Evolutionary conservation across 305 asterid genomes (phyloP).

Genomic region (Rubia peregrina): DNA sequence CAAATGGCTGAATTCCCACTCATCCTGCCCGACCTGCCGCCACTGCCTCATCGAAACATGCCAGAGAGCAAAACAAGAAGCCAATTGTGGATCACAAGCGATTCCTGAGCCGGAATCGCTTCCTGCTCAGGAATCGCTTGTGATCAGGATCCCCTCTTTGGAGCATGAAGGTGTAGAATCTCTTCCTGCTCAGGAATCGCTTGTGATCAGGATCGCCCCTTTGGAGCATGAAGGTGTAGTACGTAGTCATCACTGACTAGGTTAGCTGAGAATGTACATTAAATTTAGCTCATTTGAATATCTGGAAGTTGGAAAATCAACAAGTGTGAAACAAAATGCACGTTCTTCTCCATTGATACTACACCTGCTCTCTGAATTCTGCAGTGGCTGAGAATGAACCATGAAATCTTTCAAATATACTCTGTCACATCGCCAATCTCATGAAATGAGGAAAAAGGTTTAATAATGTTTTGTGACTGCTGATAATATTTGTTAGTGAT

Average conservation of each 20-base stretch:
- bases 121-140: constrained; percentile 10
- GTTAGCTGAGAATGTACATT: not conserved
- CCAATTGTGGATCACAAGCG: constrained; percentile 20
- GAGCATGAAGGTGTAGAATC: too few species aligned
- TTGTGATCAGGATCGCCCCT: constrained; percentile 20
- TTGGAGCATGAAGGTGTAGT: constrained; percentile 24
- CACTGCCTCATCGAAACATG: constrained; percentile 67
- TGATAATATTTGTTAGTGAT: not conserved
- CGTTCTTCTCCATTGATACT: too few species aligned
- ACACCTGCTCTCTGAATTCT: too few species aligned
- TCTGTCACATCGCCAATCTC: constrained; percentile 1
- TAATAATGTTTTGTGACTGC: not conserved
- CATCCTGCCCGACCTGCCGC: constrained; percentile 81
- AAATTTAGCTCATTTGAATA: not conserved
- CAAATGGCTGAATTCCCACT: constrained; percentile 71
- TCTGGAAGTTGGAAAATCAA: not conserved
- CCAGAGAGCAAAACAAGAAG: constrained; percentile 30
- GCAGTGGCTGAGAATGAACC: not conserved
- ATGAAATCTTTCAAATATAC: not conserved
- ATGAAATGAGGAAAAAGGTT: not conserved
- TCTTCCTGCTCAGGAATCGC: constrained; percentile 10
- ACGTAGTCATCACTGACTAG: not conserved
- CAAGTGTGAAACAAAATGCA: not conserved
- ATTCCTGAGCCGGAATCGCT: too few species aligned
- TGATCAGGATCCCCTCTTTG: constrained; percentile 24